These are phyloP conservation scores for Carex littledalei DNA, from an alignment of 176 grass and related monocot species.

Conservation along the genomic window DNA sequence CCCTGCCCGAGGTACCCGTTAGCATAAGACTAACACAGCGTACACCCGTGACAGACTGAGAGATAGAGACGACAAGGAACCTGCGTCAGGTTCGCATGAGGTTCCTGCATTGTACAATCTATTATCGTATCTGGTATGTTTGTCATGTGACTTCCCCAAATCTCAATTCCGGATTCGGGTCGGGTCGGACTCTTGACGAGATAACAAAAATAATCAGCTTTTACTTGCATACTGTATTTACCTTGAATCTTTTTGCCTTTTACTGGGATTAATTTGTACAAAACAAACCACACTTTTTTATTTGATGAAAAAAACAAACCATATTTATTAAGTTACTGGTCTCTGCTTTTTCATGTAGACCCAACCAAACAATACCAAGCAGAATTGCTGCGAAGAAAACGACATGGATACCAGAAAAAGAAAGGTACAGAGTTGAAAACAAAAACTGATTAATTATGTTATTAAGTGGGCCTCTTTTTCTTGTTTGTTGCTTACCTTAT, in stretches of 20 bases:
- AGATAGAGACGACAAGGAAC: not conserved
- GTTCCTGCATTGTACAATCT: not conserved
- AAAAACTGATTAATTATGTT: not conserved
- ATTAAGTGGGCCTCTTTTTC: not conserved
- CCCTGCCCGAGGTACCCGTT: no score
- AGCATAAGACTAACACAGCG: no score
- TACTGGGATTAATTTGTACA: no score
- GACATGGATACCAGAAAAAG: conserved; percentile 3
- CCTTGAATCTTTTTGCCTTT: no score
- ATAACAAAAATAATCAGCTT: no score
- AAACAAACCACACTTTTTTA: not conserved
- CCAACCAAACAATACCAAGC: not conserved
- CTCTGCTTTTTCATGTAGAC: conserved; percentile 5
- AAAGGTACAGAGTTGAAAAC: not conserved
- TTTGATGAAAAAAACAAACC: not conserved
- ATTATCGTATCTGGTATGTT: not conserved
- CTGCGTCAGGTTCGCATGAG: not conserved
- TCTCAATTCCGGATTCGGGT: not conserved
- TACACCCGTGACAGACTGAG: conserved; percentile 7
- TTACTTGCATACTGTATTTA: no score
- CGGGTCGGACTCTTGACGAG: no score
- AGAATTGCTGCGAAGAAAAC: not conserved
- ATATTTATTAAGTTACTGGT: not conserved
- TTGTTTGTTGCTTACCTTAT: not conserved
- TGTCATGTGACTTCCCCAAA: conserved; percentile 21